Conservation (phyloP, 2,329 filamentous ascomycete species). For the Trichoderma hamatum region DNA sequence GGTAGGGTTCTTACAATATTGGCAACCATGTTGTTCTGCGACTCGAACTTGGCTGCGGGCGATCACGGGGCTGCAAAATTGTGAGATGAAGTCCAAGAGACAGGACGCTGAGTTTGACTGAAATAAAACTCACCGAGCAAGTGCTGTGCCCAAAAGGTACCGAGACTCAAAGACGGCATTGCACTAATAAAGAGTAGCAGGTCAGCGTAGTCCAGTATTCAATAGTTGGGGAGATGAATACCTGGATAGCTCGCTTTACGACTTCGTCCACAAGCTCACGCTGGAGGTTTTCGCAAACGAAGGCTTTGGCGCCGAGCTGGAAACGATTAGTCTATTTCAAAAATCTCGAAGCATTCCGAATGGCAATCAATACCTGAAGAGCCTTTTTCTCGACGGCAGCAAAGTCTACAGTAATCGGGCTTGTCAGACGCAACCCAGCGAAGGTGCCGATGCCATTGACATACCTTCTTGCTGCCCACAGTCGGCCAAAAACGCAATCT, state of each 20-base stretch:
- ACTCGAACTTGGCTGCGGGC: conserved; percentile 52
- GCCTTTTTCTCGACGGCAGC: conserved; percentile 71
- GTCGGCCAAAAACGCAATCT: conserved; percentile 56
- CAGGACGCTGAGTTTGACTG: too few species aligned
- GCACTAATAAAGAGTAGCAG: conserved; percentile 20
- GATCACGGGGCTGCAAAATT: conserved; percentile 55
- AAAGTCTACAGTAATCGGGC: conserved; percentile 49
- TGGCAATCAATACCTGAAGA: conserved; percentile 24
- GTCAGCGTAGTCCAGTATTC: too few species aligned
- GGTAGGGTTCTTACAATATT: conserved; percentile 33
- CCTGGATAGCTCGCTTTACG: conserved; percentile 65
- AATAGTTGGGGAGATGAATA: not conserved
- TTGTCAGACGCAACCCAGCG: not conserved
- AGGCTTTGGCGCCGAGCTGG: conserved; percentile 38
- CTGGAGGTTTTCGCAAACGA: conserved; percentile 60
- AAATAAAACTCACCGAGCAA: conserved; percentile 48
- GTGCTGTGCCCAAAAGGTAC: conserved; percentile 52
- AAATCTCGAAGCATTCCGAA: not conserved
- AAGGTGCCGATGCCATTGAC: not conserved
- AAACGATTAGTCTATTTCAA: not conserved
- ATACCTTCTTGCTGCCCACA: conserved; percentile 64
- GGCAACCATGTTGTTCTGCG: conserved; percentile 44
- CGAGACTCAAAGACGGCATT: conserved; percentile 65
- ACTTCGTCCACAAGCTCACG: conserved; percentile 73
- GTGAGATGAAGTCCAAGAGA: not conserved